Conservation (phyloP, 176 grass and related monocot genomes). For the Puccinellia tenuiflora region DNA sequence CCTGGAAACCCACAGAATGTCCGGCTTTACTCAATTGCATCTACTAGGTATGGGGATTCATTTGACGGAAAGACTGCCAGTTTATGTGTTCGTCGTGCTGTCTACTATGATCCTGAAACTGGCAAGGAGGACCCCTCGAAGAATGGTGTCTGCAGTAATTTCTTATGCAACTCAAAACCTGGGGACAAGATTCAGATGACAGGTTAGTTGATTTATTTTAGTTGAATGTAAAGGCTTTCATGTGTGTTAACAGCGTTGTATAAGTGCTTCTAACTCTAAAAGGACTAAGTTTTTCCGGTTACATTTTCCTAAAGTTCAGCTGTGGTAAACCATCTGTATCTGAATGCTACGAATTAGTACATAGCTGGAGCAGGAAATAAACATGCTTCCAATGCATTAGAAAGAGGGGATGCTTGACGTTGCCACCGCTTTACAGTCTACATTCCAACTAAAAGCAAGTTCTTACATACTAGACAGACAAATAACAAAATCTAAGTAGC, state of each 20-base stretch:
- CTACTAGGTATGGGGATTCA: conserved; percentile 81
- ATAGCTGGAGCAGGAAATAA: background rate
- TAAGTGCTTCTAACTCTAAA: background rate
- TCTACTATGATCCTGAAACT: conserved; percentile 88
- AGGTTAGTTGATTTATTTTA: conserved; percentile 36
- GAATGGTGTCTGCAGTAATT: conserved; percentile 93
- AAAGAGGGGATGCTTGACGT: background rate
- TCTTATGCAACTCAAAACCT: conserved; percentile 88
- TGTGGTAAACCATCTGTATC: conserved; percentile 1
- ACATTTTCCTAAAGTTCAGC: background rate
- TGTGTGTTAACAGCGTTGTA: background rate
- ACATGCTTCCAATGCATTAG: background rate
- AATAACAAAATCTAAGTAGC: background rate
- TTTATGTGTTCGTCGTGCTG: conserved; percentile 71
- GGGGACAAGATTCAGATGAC: conserved; percentile 88
- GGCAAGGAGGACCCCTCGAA: conserved; percentile 86
- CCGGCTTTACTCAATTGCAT: conserved; percentile 87
- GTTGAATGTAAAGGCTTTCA: background rate
- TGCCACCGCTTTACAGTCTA: background rate
- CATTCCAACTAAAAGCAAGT: background rate
- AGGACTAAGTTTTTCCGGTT: background rate
- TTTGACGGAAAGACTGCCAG: conserved; percentile 79
- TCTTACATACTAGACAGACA: background rate
- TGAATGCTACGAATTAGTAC: background rate
- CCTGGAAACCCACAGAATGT: conserved; percentile 89